phyloP scores from a whole-genome alignment of 331 rosid species.

The Rosa hybrid region DNA sequence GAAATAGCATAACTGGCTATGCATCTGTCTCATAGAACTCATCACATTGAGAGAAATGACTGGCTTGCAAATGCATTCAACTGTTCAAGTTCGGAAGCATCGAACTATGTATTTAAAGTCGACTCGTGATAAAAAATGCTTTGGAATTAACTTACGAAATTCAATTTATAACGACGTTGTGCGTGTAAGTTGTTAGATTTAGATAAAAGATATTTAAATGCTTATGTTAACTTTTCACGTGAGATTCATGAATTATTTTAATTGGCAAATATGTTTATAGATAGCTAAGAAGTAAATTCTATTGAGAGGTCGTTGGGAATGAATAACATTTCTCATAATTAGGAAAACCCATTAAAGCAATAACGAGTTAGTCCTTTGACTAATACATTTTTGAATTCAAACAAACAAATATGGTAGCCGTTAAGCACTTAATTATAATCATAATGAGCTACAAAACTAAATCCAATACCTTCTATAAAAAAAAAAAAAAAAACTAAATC shows the following conservation, averaged over 20 bases:
- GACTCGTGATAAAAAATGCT: no score
- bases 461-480: background rate
- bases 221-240: background rate
- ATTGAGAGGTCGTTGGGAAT: conserved; percentile 3
- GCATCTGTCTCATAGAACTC: no score
- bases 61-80: background rate
- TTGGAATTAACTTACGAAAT: background rate
- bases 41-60: no score
- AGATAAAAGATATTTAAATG: background rate
- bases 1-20: background rate
- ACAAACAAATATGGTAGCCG: background rate
- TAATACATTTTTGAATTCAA: background rate
- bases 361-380: background rate
- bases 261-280: background rate
- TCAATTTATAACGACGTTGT: background rate
- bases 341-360: background rate
- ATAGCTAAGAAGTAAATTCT: background rate
- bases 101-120: background rate
- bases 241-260: background rate
- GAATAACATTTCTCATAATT: conserved; percentile 6
- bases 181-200: background rate
- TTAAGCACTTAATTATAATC: background rate
- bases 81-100: no score
- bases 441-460: background rate
- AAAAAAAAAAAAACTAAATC: background rate